These are phyloP conservation scores for Wickerhamiella spandovensis DNA, from an alignment of 805 yeast species.

Conservation along the genomic window DNA sequence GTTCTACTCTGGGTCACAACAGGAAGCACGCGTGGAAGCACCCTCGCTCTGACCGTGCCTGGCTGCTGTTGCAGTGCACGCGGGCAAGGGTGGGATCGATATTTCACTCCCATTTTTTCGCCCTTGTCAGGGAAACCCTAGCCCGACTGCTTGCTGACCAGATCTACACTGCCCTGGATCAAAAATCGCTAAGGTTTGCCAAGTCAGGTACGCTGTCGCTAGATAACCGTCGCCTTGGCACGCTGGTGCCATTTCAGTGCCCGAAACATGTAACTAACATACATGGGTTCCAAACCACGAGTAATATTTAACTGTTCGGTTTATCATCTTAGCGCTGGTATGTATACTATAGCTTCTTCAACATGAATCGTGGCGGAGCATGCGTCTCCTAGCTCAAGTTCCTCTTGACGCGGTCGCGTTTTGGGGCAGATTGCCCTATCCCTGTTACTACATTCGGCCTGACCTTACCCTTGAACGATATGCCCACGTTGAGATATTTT, in stretches of 20 bases:
- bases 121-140: neutral
- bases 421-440: neutral
- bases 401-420: neutral
- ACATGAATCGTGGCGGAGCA: neutral
- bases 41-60: too few relatives aligned
- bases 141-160: neutral
- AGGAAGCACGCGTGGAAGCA: too few relatives aligned
- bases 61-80: neutral
- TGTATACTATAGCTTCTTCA: neutral
- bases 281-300: too few relatives aligned
- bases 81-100: neutral
- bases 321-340: neutral
- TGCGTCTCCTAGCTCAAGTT: neutral
- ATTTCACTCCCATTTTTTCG: neutral
- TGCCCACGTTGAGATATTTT: neutral
- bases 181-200: neutral
- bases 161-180: neutral
- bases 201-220: neutral
- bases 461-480: neutral
- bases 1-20: too few relatives aligned
- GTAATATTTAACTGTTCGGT: too few relatives aligned
- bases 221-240: neutral
- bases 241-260: too few relatives aligned
- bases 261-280: too few relatives aligned
- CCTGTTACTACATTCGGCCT: neutral